Percentiles rank a stretch among this genome's conserved stretches.
Evolutionary conservation across 2,329 filamentous ascomycete genomes (phyloP).

Genomic region (Sporothrix schenckii): DNA sequence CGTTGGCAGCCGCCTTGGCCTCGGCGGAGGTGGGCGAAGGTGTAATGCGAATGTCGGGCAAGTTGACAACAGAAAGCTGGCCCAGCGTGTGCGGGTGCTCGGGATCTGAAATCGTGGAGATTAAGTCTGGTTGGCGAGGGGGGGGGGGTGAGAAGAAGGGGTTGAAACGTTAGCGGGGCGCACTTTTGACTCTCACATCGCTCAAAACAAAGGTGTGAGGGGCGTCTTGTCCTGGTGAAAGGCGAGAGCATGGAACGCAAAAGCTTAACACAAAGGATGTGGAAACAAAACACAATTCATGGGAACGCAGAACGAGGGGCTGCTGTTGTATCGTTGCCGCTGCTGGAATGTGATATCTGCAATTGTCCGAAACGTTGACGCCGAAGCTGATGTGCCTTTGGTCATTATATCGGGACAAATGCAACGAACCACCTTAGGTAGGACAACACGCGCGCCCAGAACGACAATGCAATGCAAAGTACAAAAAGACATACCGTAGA

Average conservation of each 20-base stretch:
- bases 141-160: conserved; percentile 2
- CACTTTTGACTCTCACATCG: conserved; percentile 31
- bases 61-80: conserved; percentile 89
- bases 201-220: neutral
- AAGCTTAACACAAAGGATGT: neutral
- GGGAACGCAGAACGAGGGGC: neutral
- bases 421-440: neutral
- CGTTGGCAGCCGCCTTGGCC: conserved; percentile 44
- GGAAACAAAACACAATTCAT: conserved; percentile 8
- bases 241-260: neutral
- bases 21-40: conserved; percentile 60
- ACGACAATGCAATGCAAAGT: conserved; percentile 34
- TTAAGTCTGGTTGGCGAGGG: conserved; percentile 70
- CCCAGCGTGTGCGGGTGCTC: conserved; percentile 95
- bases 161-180: conserved; percentile 44
- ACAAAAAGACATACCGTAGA: conserved; percentile 69
- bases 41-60: conserved; percentile 85
- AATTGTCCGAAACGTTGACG: neutral
- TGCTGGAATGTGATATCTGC: neutral
- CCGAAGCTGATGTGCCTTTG: neutral
- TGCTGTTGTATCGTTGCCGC: neutral
- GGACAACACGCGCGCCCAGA: neutral
- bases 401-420: neutral
- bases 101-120: conserved; percentile 91
- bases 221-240: neutral